phyloP scores from a whole-genome alignment of 2,329 filamentous ascomycete species.

The Ophiocordyceps polyrhachis-furcata region DNA sequence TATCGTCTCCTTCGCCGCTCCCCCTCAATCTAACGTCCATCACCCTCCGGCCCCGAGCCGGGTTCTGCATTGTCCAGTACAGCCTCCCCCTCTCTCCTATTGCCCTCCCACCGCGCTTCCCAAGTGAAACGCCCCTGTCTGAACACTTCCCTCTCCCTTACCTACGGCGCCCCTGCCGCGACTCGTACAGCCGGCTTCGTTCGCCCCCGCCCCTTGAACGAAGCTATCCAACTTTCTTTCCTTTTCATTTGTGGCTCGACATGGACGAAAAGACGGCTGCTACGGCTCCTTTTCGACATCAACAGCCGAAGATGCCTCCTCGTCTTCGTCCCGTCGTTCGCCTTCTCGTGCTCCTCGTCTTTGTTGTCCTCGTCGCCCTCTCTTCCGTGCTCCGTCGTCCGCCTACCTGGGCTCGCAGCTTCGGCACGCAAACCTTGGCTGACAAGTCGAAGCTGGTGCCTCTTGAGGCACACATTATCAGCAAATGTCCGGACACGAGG shows the following conservation, averaged over 20 bases:
- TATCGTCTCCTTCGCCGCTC: too few species aligned
- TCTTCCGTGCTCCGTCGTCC: constrained; percentile 5
- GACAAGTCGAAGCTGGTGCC: constrained; percentile 33
- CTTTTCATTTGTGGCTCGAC: not conserved
- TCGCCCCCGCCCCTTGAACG: not conserved
- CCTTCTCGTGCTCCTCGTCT: constrained; percentile 5
- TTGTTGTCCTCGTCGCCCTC: constrained; percentile 9
- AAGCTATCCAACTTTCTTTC: not conserved
- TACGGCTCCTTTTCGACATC: not conserved
- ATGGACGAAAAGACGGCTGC: not conserved
- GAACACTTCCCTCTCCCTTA: not conserved
- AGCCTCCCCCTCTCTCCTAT: not conserved
- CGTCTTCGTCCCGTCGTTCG: not conserved
- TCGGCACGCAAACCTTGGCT: constrained; percentile 1
- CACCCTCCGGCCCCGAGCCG: too few species aligned
- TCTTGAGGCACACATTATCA: constrained; percentile 90
- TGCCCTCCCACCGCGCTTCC: not conserved
- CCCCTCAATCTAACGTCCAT: too few species aligned
- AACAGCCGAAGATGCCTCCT: not conserved
- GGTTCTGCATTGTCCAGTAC: not conserved
- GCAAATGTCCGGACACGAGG: constrained; percentile 83
- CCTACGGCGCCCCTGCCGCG: not conserved
- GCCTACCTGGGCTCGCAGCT: not conserved
- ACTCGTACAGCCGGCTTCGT: not conserved
- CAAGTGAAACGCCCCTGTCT: not conserved